phyloP scores from a whole-genome alignment of 2,329 filamentous ascomycete genomes.

The Harringtonia aguacate region DNA sequence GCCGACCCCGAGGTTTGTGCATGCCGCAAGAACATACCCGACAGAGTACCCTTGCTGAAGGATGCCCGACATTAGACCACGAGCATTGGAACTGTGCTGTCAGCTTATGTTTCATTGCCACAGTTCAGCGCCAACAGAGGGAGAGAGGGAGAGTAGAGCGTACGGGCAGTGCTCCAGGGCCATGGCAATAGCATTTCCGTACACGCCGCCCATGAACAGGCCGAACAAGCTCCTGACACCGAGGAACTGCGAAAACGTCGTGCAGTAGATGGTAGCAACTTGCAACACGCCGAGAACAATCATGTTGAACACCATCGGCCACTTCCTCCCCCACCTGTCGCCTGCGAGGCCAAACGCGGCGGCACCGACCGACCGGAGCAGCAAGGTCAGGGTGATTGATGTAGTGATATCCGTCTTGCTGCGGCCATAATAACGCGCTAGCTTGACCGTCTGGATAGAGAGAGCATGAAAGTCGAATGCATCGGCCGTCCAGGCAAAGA shows the following conservation, averaged over 20 bases:
- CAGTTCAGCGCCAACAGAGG: no score
- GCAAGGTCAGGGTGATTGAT: conserved; percentile 53
- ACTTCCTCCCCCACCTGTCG: conserved; percentile 50
- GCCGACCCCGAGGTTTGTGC: conserved; percentile 43
- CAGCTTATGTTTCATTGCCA: neutral
- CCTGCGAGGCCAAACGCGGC: conserved; percentile 42
- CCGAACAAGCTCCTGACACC: conserved; percentile 68
- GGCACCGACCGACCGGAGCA: conserved; percentile 47
- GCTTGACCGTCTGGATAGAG: conserved; percentile 43
- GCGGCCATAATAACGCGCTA: conserved; percentile 41
- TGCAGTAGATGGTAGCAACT: conserved; percentile 53
- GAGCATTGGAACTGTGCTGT: conserved; percentile 32
- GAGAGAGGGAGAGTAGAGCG: neutral
- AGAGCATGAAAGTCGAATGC: conserved; percentile 59
- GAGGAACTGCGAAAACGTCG: conserved; percentile 60
- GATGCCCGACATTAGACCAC: conserved; percentile 66
- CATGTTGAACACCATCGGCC: conserved; percentile 76
- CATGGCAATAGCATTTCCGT: conserved; percentile 70
- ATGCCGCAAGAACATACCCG: conserved; percentile 50
- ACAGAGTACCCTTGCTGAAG: conserved; percentile 63
- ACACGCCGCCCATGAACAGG: conserved; percentile 70
- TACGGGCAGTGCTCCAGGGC: conserved; percentile 62
- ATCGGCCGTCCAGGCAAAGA: conserved; percentile 41
- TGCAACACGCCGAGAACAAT: conserved; percentile 47
- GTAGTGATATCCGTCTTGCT: conserved; percentile 49